These are phyloP conservation scores for Remersonia thermophila DNA, from an alignment of 2,329 filamentous ascomycete genomes.

Conservation along the genomic window DNA sequence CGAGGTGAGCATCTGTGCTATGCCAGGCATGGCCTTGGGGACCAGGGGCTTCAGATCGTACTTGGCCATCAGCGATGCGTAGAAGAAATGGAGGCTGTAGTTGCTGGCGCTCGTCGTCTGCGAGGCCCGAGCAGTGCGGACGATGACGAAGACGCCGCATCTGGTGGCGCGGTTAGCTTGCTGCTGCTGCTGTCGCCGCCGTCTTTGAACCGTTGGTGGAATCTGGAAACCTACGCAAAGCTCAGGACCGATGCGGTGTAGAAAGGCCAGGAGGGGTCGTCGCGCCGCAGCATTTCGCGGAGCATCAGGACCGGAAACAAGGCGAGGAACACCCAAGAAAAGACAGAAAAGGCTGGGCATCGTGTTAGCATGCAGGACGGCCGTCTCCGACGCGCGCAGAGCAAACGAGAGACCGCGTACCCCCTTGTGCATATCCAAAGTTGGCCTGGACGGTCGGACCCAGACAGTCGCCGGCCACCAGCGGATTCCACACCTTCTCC, in stretches of 20 bases:
- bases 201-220: too few relatives aligned
- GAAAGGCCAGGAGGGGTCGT: slow-evolving; percentile 23
- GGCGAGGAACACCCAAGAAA: slow-evolving; percentile 26
- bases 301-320: slow-evolving; percentile 23
- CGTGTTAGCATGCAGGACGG: too few relatives aligned
- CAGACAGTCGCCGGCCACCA: slow-evolving; percentile 22
- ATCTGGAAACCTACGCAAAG: slow-evolving; percentile 19
- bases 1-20: too few relatives aligned
- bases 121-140: slow-evolving; percentile 25
- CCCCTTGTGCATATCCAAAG: slow-evolving; percentile 26
- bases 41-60: slow-evolving; percentile 10
- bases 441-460: slow-evolving; percentile 21
- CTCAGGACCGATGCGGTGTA: slow-evolving; percentile 22
- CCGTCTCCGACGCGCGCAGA: too few relatives aligned
- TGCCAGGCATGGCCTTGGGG: not conserved
- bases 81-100: slow-evolving; percentile 22
- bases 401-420: slow-evolving; percentile 5
- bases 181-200: too few relatives aligned
- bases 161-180: too few relatives aligned
- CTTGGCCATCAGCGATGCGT: slow-evolving; percentile 23
- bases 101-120: slow-evolving; percentile 18
- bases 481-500: slow-evolving; percentile 25
- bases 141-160: slow-evolving; percentile 21
- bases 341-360: slow-evolving; percentile 23
- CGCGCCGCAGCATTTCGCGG: slow-evolving; percentile 19